Percentiles rank a stretch among this genome's conserved stretches.
Conservation (phyloP, 2,329 filamentous ascomycete species). For the Alternaria ethzedia region DNA sequence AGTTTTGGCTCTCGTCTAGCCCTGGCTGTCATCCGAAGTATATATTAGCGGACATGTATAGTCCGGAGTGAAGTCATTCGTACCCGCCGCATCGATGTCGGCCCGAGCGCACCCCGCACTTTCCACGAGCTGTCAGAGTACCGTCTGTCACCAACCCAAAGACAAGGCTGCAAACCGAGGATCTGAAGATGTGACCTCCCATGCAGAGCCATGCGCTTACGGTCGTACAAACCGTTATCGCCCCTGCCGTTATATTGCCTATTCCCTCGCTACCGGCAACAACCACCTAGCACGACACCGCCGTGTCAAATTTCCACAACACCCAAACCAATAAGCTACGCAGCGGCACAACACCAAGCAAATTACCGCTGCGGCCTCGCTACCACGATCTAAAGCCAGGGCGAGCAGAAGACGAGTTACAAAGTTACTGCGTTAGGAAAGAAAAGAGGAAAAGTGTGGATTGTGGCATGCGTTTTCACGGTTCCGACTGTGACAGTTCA, state of each 20-base stretch:
- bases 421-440: slow-evolving; percentile 8
- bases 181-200: neutral
- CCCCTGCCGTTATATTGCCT: slow-evolving; percentile 2
- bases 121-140: neutral
- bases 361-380: slow-evolving; percentile 7
- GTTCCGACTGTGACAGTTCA: slow-evolving; percentile 3
- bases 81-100: slow-evolving; percentile 1
- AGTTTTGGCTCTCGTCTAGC: neutral
- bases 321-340: slow-evolving; percentile 1
- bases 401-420: slow-evolving; percentile 3
- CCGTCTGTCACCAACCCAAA: neutral
- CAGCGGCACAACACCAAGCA: slow-evolving; percentile 7
- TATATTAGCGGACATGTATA: neutral
- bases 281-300: neutral
- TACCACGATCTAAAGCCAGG: slow-evolving; percentile 4
- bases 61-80: neutral
- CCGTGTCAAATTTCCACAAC: slow-evolving; percentile 2
- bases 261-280: slow-evolving; percentile 5
- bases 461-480: slow-evolving; percentile 6
- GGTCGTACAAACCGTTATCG: neutral
- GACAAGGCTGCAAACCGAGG: neutral
- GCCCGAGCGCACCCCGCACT: slow-evolving; percentile 13
- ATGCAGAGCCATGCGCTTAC: neutral
- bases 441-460: slow-evolving; percentile 9
- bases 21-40: neutral